phyloP scores from a whole-genome alignment of 2,329 filamentous ascomycete genomes.

The Metarhizium guizhouense region DNA sequence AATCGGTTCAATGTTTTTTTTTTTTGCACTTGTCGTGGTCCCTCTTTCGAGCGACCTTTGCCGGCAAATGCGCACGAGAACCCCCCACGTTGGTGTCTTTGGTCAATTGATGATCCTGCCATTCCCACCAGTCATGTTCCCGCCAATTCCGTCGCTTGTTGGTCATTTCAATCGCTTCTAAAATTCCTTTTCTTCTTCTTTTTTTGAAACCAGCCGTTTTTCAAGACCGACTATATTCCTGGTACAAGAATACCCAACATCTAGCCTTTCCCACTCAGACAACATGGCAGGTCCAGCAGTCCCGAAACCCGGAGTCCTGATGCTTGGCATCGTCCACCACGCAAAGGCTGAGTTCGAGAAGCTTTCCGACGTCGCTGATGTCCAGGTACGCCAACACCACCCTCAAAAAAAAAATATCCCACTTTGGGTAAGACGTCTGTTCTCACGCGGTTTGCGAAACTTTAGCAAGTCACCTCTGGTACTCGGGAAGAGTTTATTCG shows the following conservation, averaged over 20 bases:
- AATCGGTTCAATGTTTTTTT: no score
- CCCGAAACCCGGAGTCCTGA: conserved; percentile 9
- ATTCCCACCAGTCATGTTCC: background rate
- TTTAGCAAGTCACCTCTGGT: conserved; percentile 9
- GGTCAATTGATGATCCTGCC: background rate
- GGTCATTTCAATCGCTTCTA: background rate
- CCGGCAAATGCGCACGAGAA: background rate
- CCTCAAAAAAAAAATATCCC: no score
- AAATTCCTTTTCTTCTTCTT: background rate
- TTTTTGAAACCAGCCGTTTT: no score
- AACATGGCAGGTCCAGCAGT: background rate
- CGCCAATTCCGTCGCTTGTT: background rate
- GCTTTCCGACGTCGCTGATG: conserved; percentile 9
- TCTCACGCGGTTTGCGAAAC: background rate
- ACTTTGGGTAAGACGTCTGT: background rate
- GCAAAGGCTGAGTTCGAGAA: conserved; percentile 10
- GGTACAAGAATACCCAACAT: no score
- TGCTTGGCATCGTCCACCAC: conserved; percentile 12
- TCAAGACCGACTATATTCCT: no score
- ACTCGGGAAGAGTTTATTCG: conserved; percentile 10
- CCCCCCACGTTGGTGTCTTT: background rate
- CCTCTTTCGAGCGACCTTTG: background rate
- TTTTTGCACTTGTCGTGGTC: no score
- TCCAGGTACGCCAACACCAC: conserved; percentile 5
- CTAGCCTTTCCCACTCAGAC: no score